These are phyloP conservation scores for Betula pendula DNA, from an alignment of 306 rosid species.

Conservation along the genomic window DNA sequence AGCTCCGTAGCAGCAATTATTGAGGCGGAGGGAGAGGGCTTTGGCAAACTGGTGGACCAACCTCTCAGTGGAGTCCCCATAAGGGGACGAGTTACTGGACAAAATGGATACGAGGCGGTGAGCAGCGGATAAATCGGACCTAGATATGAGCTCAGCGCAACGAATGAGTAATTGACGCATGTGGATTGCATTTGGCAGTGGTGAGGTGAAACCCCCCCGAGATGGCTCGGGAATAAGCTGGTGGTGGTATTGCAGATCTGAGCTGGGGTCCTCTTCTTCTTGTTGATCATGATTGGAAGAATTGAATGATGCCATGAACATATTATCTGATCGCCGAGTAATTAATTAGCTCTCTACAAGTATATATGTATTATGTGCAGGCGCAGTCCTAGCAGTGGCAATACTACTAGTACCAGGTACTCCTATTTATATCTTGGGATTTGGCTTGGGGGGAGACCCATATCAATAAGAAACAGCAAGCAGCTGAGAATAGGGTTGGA, in stretches of 20 bases:
- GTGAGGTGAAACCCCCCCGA: background rate
- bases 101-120: conserved; percentile 42
- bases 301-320: conserved; percentile 42
- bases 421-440: conserved; percentile 22
- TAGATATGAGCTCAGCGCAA: conserved; percentile 48
- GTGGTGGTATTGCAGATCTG: conserved; percentile 20
- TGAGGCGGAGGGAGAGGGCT: conserved; percentile 44
- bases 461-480: background rate
- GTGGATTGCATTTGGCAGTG: conserved; percentile 19
- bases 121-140: conserved; percentile 43
- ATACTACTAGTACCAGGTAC: conserved; percentile 9
- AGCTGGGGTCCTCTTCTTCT: conserved; percentile 11
- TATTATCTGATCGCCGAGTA: conserved; percentile 1
- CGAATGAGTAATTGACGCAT: conserved; percentile 45
- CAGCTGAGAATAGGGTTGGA: conserved; percentile 6
- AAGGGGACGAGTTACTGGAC: conserved; percentile 39
- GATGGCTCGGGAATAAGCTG: conserved; percentile 3
- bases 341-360: background rate
- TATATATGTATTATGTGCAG: background rate
- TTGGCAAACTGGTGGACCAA: conserved; percentile 41
- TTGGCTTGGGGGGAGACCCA: conserved; percentile 26
- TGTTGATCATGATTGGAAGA: conserved; percentile 29
- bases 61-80: conserved; percentile 47
- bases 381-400: conserved; percentile 14
- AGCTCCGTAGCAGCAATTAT: background rate